These are phyloP conservation scores for Gentiana straminea DNA, from an alignment of 257 asterid genomes.

Conservation along the genomic window DNA sequence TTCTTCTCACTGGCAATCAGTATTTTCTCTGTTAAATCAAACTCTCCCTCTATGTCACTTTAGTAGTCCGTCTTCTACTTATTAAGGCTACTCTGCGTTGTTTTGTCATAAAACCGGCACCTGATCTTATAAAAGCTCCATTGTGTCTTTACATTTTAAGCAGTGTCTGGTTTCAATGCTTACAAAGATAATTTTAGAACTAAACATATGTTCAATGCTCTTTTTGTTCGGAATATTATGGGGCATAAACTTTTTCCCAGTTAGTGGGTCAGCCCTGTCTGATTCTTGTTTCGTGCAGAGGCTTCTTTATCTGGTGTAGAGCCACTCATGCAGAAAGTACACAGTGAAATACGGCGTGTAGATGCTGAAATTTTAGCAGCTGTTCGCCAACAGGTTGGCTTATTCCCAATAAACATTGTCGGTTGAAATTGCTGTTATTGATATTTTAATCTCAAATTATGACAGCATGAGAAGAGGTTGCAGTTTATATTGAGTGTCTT, in stretches of 20 bases:
- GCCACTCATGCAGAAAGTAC: conserved; percentile 93
- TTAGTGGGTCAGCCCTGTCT: conserved; percentile 12
- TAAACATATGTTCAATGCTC: too few relatives aligned
- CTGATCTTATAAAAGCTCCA: too few relatives aligned
- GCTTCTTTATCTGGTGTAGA: conserved; percentile 92
- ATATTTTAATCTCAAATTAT: not conserved
- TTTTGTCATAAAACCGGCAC: not conserved
- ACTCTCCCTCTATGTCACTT: too few relatives aligned
- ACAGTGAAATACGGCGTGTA: conserved; percentile 70
- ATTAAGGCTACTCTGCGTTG: not conserved
- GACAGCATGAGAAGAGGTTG: too few relatives aligned
- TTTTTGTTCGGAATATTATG: not conserved
- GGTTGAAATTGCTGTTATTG: not conserved
- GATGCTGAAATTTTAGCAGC: conserved; percentile 83
- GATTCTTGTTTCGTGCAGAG: conserved; percentile 43
- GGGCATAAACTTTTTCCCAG: conserved; percentile 3
- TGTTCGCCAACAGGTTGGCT: conserved; percentile 88
- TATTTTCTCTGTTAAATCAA: too few relatives aligned
- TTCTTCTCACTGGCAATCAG: too few relatives aligned
- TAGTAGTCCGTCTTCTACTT: too few relatives aligned
- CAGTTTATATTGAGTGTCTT: too few relatives aligned
- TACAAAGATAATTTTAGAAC: too few relatives aligned
- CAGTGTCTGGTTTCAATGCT: too few relatives aligned
- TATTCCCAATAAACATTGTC: conserved; percentile 1
- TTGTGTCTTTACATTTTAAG: too few relatives aligned